These are phyloP conservation scores for Taphrina confusa DNA, from an alignment of 1,139 yeast species.

Conservation along the genomic window DNA sequence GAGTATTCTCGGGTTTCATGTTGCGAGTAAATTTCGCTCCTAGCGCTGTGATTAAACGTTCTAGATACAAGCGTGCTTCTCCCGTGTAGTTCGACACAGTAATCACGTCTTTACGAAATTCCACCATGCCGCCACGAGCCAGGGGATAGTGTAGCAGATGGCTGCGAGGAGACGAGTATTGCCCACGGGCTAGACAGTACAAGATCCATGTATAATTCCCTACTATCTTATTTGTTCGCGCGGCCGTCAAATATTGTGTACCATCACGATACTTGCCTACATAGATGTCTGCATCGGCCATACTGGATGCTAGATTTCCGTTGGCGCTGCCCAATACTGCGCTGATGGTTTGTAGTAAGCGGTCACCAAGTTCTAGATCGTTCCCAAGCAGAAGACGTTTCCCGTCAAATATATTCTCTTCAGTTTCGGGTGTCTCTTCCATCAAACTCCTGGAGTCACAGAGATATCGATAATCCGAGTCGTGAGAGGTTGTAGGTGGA, in stretches of 20 bases:
- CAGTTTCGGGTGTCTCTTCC: constrained; percentile 10
- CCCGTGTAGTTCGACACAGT: constrained; percentile 83
- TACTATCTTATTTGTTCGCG: constrained; percentile 47
- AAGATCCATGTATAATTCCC: constrained; percentile 79
- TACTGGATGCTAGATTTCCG: constrained; percentile 48
- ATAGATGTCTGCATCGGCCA: constrained; percentile 56
- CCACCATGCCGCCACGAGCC: constrained; percentile 57
- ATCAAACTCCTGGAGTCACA: background rate
- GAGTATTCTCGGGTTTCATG: constrained; percentile 67
- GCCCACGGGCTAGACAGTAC: constrained; percentile 58
- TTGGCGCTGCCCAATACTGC: constrained; percentile 49
- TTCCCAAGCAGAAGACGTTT: constrained; percentile 45
- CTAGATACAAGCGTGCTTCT: constrained; percentile 72
- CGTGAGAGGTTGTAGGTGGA: constrained; percentile 28
- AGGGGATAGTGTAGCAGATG: constrained; percentile 71
- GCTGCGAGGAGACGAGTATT: constrained; percentile 60
- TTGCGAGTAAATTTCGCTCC: constrained; percentile 80
- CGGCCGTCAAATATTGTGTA: constrained; percentile 51
- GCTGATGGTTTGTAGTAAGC: constrained; percentile 45
- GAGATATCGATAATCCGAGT: constrained; percentile 6
- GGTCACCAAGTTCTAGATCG: constrained; percentile 47
- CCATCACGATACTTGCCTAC: constrained; percentile 68
- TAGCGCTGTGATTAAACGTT: constrained; percentile 61
- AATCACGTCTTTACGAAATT: constrained; percentile 57
- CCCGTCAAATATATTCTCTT: constrained; percentile 43